phyloP scores from a whole-genome alignment of 2,329 filamentous ascomycete species.

The Capronia coronata region DNA sequence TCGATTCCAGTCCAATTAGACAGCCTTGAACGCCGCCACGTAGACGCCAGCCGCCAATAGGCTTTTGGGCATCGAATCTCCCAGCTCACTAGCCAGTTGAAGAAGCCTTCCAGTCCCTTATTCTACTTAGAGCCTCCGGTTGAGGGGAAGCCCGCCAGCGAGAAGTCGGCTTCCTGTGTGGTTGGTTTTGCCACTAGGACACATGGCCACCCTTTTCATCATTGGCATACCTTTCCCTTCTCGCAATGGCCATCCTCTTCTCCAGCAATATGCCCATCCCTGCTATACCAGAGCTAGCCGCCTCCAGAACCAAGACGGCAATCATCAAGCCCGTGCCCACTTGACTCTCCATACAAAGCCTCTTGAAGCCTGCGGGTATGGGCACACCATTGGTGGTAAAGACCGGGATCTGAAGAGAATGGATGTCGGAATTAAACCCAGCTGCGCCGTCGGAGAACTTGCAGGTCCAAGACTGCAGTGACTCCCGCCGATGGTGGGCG shows the following conservation, averaged over 20 bases:
- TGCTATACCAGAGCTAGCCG: conserved; percentile 31
- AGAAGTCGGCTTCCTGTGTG: no score
- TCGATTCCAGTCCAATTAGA: no score
- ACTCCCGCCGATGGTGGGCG: conserved; percentile 15
- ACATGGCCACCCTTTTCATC: conserved; percentile 9
- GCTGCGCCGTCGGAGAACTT: conserved; percentile 21
- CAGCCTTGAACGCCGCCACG: no score
- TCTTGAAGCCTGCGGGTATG: conserved; percentile 34
- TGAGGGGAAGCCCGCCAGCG: no score
- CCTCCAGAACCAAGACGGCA: conserved; percentile 31
- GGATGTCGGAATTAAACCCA: conserved; percentile 21
- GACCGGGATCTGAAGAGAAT: conserved; percentile 19
- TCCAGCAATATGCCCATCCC: conserved; percentile 15
- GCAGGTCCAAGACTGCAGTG: conserved; percentile 28
- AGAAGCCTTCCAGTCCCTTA: no score
- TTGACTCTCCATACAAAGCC: conserved; percentile 36
- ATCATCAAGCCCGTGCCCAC: conserved; percentile 36
- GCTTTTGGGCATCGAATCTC: no score
- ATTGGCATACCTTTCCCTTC: conserved; percentile 16
- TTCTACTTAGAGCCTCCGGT: no score
- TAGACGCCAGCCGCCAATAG: no score
- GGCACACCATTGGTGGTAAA: conserved; percentile 18
- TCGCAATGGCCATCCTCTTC: conserved; percentile 37
- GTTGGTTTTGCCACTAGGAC: no score
- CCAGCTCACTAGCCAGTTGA: no score